Percentiles rank a stretch among this genome's conserved stretches.
These are phyloP conservation scores for Bruguiera sexangula DNA, from an alignment of 345 rosid species.

Conservation along the genomic window DNA sequence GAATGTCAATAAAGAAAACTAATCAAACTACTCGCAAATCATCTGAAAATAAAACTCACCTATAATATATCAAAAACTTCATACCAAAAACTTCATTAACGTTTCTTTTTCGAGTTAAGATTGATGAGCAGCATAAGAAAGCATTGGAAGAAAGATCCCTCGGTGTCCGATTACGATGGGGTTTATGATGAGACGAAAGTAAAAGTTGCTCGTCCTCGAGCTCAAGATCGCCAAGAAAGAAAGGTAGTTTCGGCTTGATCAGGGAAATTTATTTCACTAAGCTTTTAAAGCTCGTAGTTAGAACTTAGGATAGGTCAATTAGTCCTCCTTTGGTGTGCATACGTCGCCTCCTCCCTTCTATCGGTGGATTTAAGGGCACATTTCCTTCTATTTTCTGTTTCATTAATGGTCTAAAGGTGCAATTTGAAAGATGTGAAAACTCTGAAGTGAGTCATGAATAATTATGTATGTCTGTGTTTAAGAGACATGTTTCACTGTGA, in stretches of 20 bases:
- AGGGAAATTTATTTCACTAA: slow-evolving; percentile 51
- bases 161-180: slow-evolving; percentile 73
- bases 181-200: slow-evolving; percentile 77
- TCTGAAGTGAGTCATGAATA: not conserved
- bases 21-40: too few relatives aligned
- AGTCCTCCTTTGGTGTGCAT: too few relatives aligned
- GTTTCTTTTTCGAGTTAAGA: slow-evolving; percentile 28
- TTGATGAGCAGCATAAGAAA: slow-evolving; percentile 85
- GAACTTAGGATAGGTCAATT: too few relatives aligned
- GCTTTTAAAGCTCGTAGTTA: slow-evolving; percentile 43
- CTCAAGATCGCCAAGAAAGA: slow-evolving; percentile 57
- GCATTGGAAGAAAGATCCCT: slow-evolving; percentile 77
- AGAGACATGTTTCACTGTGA: too few relatives aligned
- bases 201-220: slow-evolving; percentile 44
- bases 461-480: too few relatives aligned
- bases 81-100: too few relatives aligned
- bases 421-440: not conserved
- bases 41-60: too few relatives aligned
- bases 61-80: too few relatives aligned
- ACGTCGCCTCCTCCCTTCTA: not conserved
- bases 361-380: too few relatives aligned
- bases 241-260: slow-evolving; percentile 41
- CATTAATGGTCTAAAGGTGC: too few relatives aligned
- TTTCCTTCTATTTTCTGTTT: too few relatives aligned
- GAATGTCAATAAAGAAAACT: too few relatives aligned